Evolutionary conservation across 371 early-diverging fungal genomes (phyloP).

Genomic region (Mucor piriformis): DNA sequence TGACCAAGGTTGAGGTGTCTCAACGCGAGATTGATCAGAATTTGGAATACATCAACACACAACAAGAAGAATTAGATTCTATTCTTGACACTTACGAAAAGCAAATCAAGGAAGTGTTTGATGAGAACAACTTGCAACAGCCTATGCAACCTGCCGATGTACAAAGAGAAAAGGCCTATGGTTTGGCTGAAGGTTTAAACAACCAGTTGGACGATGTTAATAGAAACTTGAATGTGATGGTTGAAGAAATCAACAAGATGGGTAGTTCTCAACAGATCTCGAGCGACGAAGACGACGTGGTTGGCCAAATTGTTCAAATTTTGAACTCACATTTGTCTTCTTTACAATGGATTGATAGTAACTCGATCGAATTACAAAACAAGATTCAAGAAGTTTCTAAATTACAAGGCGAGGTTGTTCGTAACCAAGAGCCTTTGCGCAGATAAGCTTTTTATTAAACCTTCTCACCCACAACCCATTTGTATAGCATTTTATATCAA

Average conservation of each 20-base stretch:
- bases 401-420: conserved; percentile 48
- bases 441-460: conserved; percentile 3
- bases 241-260: conserved; percentile 85
- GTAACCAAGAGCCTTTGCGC: conserved; percentile 19
- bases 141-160: conserved; percentile 74
- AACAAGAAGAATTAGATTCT: conserved; percentile 81
- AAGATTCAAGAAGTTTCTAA: conserved; percentile 57
- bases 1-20: conserved; percentile 69
- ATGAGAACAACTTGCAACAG: conserved; percentile 52
- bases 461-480: background rate
- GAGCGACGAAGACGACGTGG: conserved; percentile 48
- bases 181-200: conserved; percentile 82
- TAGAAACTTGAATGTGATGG: conserved; percentile 74
- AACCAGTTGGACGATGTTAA: conserved; percentile 87
- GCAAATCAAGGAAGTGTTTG: conserved; percentile 61
- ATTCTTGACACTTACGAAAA: conserved; percentile 82
- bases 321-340: conserved; percentile 88
- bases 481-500: background rate
- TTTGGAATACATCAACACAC: conserved; percentile 82
- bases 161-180: conserved; percentile 86
- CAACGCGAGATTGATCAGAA: conserved; percentile 84
- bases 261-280: conserved; percentile 42
- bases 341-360: conserved; percentile 87
- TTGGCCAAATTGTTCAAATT: conserved; percentile 86
- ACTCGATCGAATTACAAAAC: conserved; percentile 47